Conservation (phyloP, 2,329 filamentous ascomycete genomes). For the Alternaria atra region DNA sequence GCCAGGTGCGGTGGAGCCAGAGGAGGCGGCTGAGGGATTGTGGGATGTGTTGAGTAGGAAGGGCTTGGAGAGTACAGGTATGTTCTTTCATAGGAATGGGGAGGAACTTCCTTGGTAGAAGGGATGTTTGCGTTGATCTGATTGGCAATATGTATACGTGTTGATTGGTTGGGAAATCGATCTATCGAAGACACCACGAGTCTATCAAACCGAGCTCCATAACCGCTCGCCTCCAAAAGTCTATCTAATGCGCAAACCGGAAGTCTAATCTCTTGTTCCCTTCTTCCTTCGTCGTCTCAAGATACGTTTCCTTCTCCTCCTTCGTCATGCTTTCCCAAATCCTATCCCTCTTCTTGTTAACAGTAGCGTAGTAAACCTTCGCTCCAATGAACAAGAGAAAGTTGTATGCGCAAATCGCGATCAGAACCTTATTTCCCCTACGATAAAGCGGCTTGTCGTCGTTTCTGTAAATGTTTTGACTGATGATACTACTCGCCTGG, state of each 20-base stretch:
- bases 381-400: slow-evolving; percentile 61
- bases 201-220: background rate
- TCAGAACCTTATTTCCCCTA: slow-evolving; percentile 63
- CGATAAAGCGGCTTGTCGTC: slow-evolving; percentile 62
- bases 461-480: slow-evolving; percentile 61
- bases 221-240: background rate
- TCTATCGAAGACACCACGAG: background rate
- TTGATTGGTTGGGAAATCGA: background rate
- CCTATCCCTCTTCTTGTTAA: slow-evolving; percentile 55
- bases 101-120: slow-evolving; percentile 55
- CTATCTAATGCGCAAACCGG: background rate
- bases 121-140: background rate
- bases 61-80: slow-evolving; percentile 47
- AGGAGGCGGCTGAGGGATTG: slow-evolving; percentile 56
- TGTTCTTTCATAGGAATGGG: slow-evolving; percentile 57
- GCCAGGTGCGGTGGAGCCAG: slow-evolving; percentile 55
- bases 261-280: slow-evolving; percentile 49
- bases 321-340: slow-evolving; percentile 47
- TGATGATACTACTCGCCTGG: slow-evolving; percentile 44
- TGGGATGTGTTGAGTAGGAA: slow-evolving; percentile 50
- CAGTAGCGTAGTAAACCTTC: slow-evolving; percentile 63
- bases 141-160: too few species aligned
- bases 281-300: slow-evolving; percentile 48
- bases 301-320: slow-evolving; percentile 47
- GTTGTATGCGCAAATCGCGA: slow-evolving; percentile 61